Base-by-base conservation (phyloP, 2,329 filamentous ascomycete species). In the Calonectria henricotiae region DNA sequence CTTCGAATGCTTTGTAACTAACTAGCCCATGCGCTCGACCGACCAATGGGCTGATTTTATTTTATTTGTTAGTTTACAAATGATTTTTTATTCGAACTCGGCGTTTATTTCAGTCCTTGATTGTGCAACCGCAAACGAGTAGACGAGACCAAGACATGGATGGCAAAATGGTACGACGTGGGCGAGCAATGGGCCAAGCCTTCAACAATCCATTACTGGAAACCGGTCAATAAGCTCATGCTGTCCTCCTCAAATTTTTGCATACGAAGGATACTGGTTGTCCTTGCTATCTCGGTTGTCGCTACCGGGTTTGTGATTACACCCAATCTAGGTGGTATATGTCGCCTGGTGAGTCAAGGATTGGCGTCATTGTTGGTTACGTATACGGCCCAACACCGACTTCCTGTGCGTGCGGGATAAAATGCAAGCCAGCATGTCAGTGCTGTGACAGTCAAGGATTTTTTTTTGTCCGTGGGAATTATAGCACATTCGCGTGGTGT, bases 211-310 rank as follows among this genome's bases (percentile, higher is more conserved):
- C 27, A 55, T 37, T 55, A 55, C 37, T 55, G 51, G 51, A 55
- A 55, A 55, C 51, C 32, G 51, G 51, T 55, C 51, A 55, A 55
- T 37, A 25, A 55, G 51, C 51, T 37, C n/a, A 37, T 55, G 51
- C 7, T 9, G 30, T 23, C n/a, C 30, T n/a, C 35, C 8, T 55
- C 12, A 23, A 20, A 4, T 37, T 12, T 37, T n/a, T 30, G 35
- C 9, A 37, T 12, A n/a, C 5, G 20, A n/a, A 54, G n/a, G 51
- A 15, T 12, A 5, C 9, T 37, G 1, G 15, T 55, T 37, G 30
- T 23, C n/a, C 51, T 37, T 37, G 32, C 23, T 37, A 20, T 23
- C 51, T 55, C 20, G n/a, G 51, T 35, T 55, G 51, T 25, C 32
- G 6, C 15, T n/a, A 20, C n/a, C n/a, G 6, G 13, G n/a, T n/a